Base-by-base conservation (phyloP, 2,329 filamentous ascomycete genomes). In the Mycosphaerella sp. region DNA sequence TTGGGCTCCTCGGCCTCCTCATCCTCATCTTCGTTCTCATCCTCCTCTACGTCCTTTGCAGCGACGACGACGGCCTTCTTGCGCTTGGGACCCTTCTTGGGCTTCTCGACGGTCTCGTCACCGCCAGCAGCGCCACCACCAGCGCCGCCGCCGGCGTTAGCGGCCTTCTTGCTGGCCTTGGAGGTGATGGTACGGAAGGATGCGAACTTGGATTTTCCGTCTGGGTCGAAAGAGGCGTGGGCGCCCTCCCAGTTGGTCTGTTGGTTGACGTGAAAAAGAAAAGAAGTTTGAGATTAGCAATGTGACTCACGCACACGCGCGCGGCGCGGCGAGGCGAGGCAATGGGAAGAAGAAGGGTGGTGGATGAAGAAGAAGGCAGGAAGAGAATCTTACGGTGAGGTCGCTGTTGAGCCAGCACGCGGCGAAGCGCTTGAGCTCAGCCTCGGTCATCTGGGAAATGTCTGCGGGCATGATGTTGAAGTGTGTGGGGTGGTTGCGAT, bases 351-450 rank as follows among this genome's bases (percentile, higher is more conserved):
- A 17, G 14, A 17, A 17, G 14, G 14, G 14, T 17, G 14, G 14
- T 17, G 12, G 42, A 23, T 32, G 21, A 7, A 3, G 12, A 23
- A n/a, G 31, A 11, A 23, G 23, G 47, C 9, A 12, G n/a, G 31
- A 23, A 32, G 11, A 10, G 34, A 38, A 29, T 29, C 43, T 26
- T 44, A 51, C 48, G 2, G 38, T 34, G 12, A 45, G 39, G 10
- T 45, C 40, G n/a, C 36, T 50, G 42, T 38, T 48, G 7, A 62
- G 51, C 55, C 56, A 62, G 46, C 58, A 60, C 10, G 47, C 40
- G 42, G 59, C 58, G 52, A 60, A 60, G 54, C 59, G 59, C 39
- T 51, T 53, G 29, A 60, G 50, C 47, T 62, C 59, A 40, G 12
- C 36, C 0, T 58, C 58, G 10, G 46, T 4, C 42, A 45, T 41